A percentile compares a stretch with the other conserved stretches of the same genome.
These are phyloP conservation scores for Saccharomycopsis amapae DNA, from an alignment of 805 yeast species.

Conservation along the genomic window DNA sequence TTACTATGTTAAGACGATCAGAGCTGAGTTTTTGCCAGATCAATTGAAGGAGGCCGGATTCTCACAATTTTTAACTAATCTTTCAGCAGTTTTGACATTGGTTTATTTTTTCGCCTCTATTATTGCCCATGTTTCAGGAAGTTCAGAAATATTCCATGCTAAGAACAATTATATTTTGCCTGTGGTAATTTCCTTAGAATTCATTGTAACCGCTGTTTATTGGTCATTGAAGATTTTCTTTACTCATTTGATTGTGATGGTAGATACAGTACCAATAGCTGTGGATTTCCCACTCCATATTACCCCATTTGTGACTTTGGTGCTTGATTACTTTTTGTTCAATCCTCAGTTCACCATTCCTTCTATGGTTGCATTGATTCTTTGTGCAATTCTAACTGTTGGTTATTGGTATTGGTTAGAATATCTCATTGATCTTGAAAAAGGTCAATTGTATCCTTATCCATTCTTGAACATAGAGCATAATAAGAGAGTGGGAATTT, in stretches of 20 bases:
- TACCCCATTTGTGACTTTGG: conserved; percentile 13
- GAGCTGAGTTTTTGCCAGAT: not conserved
- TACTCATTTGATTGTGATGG: conserved; percentile 37
- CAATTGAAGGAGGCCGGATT: conserved; percentile 45
- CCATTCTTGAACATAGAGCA: conserved; percentile 20
- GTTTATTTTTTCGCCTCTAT: conserved; percentile 29
- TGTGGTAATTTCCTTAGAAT: conserved; percentile 49
- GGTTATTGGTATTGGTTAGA: conserved; percentile 21
- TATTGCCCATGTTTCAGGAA: conserved; percentile 2
- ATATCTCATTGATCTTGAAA: conserved; percentile 8
- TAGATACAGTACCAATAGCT: conserved; percentile 9
- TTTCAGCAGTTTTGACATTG: conserved; percentile 45
- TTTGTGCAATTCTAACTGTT: conserved; percentile 7
- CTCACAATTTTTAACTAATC: conserved; percentile 64
- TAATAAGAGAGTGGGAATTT: conserved; percentile 12
- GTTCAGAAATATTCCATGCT: conserved; percentile 25
- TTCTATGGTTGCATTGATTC: conserved; percentile 2
- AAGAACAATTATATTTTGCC: conserved; percentile 42
- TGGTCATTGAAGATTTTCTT: conserved; percentile 61
- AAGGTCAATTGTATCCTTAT: conserved; percentile 20
- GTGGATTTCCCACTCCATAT: conserved; percentile 19
- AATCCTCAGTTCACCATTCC: conserved; percentile 12
- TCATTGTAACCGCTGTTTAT: conserved; percentile 55
- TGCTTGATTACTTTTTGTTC: conserved; percentile 12
- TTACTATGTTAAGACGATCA: not conserved